Conservation (phyloP, 129 eudicot genomes). For the Rutidosis leptorrhynchoides region DNA sequence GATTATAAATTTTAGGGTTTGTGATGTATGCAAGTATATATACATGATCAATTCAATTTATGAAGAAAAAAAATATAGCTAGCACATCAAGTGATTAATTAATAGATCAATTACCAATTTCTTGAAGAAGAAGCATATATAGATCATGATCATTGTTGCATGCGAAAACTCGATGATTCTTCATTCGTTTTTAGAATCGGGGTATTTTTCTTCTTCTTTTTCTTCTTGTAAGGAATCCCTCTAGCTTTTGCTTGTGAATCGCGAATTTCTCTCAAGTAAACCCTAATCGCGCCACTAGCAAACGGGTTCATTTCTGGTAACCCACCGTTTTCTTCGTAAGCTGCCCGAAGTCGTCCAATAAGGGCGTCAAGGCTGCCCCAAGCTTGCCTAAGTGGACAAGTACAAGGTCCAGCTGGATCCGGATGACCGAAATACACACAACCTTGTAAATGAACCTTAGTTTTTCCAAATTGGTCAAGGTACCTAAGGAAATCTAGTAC, state of each 20-base stretch:
- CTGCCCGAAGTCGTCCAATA: constrained; percentile 65
- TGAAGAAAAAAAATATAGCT: neutral
- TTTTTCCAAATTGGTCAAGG: constrained; percentile 73
- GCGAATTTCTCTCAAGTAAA: constrained; percentile 56
- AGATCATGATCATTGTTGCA: constrained; percentile 47
- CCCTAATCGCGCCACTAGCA: constrained; percentile 65
- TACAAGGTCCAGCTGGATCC: constrained; percentile 72
- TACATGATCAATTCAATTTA: constrained; percentile 10
- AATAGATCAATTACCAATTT: constrained; percentile 31
- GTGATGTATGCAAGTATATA: constrained; percentile 14
- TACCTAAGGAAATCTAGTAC: constrained; percentile 62
- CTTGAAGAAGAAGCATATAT: constrained; percentile 17
- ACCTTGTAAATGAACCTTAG: constrained; percentile 70
- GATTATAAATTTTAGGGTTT: constrained; percentile 18
- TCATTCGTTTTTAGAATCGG: constrained; percentile 34
- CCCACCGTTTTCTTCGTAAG: constrained; percentile 75
- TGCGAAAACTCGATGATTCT: constrained; percentile 38
- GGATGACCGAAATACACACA: constrained; percentile 65
- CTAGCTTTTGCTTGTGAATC: constrained; percentile 67
- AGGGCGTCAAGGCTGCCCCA: constrained; percentile 87
- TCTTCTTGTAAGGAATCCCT: constrained; percentile 75
- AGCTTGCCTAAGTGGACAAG: constrained; percentile 73
- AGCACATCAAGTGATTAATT: constrained; percentile 15
- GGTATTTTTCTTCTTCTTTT: constrained; percentile 59
- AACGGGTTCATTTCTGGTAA: constrained; percentile 62